These are phyloP conservation scores for Gossypium davidsonii DNA, from an alignment of 441 rosid species.

Conservation along the genomic window DNA sequence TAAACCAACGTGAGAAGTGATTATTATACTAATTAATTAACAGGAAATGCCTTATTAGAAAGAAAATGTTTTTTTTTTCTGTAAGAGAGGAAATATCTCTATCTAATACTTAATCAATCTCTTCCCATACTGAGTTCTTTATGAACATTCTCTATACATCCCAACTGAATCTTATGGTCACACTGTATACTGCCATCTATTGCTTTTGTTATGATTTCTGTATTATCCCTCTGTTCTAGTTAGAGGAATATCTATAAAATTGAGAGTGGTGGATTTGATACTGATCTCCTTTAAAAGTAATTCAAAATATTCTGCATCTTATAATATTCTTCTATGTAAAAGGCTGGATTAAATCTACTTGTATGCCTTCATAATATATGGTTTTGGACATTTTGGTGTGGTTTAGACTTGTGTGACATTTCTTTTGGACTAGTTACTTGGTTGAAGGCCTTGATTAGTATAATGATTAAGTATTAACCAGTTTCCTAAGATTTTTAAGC, in stretches of 20 bases:
- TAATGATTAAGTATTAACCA: background rate
- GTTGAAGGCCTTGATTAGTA: background rate
- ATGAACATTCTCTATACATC: background rate
- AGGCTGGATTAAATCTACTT: background rate
- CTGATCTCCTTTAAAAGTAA: background rate
- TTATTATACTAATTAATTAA: background rate
- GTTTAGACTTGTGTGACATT: background rate
- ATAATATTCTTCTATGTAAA: background rate
- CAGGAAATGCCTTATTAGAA: background rate
- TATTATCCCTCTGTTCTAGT: background rate
- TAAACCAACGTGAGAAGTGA: background rate
- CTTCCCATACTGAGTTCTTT: background rate
- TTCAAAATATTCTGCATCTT: background rate
- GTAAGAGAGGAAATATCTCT: background rate
- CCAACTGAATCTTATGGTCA: background rate
- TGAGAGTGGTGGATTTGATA: background rate
- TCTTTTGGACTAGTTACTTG: background rate
- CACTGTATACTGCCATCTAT: background rate
- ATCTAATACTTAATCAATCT: background rate
- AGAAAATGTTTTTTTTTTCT: background rate
- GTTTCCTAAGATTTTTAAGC: background rate
- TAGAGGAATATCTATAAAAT: background rate
- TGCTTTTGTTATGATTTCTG: background rate
- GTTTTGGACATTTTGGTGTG: background rate
- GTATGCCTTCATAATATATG: background rate